Percentiles rank a stretch among this genome's conserved stretches.
These are phyloP conservation scores for Margaritispora aquatica DNA, from an alignment of 495 filamentous ascomycete species.

Conservation along the genomic window DNA sequence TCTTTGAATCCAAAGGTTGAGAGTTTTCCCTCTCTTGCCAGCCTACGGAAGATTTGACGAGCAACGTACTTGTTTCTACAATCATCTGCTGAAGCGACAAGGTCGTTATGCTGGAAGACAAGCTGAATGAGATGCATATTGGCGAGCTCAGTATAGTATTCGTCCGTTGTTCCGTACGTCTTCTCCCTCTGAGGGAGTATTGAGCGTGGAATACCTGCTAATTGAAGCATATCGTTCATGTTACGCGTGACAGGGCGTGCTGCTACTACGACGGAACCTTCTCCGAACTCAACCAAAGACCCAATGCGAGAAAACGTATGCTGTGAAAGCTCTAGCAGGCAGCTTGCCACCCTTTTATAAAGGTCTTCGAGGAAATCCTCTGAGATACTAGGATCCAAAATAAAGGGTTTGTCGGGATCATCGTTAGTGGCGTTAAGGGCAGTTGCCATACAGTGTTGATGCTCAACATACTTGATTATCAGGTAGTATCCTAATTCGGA, in stretches of 20 bases:
- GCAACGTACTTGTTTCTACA: slow-evolving; percentile 30
- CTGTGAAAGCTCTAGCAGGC: slow-evolving; percentile 28
- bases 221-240: slow-evolving; percentile 19
- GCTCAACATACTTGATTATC: slow-evolving; percentile 32
- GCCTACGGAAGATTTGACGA: slow-evolving; percentile 27
- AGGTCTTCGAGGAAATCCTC: slow-evolving; percentile 21
- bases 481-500: slow-evolving; percentile 33
- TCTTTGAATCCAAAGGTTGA: slow-evolving; percentile 21
- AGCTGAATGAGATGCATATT: slow-evolving; percentile 35
- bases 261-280: background rate
- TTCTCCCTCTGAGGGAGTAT: slow-evolving; percentile 26
- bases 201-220: slow-evolving; percentile 16
- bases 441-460: slow-evolving; percentile 18
- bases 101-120: slow-evolving; percentile 33
- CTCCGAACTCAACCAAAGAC: slow-evolving; percentile 15
- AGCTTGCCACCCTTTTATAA: slow-evolving; percentile 25
- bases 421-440: slow-evolving; percentile 24
- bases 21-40: slow-evolving; percentile 25
- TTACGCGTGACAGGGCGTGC: slow-evolving; percentile 18
- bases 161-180: slow-evolving; percentile 25
- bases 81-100: slow-evolving; percentile 28
- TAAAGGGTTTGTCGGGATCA: slow-evolving; percentile 10
- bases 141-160: slow-evolving; percentile 34
- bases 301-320: slow-evolving; percentile 27
- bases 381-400: slow-evolving; percentile 28